phyloP scores from a whole-genome alignment of 2,329 filamentous ascomycete genomes.

The Leptographium wingfieldii region DNA sequence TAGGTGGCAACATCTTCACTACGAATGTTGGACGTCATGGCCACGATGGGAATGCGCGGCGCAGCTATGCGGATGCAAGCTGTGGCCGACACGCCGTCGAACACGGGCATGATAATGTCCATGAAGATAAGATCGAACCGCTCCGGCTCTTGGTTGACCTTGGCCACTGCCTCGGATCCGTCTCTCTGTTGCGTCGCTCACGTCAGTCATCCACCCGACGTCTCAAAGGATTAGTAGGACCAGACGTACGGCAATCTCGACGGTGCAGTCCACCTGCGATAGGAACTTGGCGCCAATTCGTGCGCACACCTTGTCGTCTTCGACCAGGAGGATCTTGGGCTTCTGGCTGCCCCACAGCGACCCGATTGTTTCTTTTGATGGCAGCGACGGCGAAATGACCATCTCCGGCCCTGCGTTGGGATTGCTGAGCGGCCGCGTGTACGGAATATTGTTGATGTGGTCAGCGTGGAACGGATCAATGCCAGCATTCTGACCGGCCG shows the following conservation, averaged over 20 bases:
- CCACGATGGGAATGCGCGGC: slow-evolving; percentile 74
- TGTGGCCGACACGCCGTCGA: slow-evolving; percentile 90
- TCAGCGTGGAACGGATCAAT: slow-evolving; percentile 93
- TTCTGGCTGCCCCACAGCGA: slow-evolving; percentile 47
- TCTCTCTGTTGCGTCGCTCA: slow-evolving; percentile 40
- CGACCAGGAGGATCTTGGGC: slow-evolving; percentile 80
- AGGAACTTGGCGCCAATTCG: slow-evolving; percentile 58
- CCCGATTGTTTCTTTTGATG: slow-evolving; percentile 23
- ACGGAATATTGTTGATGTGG: slow-evolving; percentile 89
- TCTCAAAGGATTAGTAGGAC: background rate
- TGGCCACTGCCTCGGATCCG: slow-evolving; percentile 82
- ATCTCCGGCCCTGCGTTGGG: slow-evolving; percentile 28
- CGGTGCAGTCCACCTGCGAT: slow-evolving; percentile 50
- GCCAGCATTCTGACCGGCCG: slow-evolving; percentile 77
- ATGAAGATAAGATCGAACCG: slow-evolving; percentile 63
- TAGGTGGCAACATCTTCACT: slow-evolving; percentile 96
- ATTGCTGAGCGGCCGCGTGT: slow-evolving; percentile 58
- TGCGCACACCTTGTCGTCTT: slow-evolving; percentile 60
- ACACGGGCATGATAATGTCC: slow-evolving; percentile 94
- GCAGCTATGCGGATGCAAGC: slow-evolving; percentile 85
- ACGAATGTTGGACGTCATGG: slow-evolving; percentile 97
- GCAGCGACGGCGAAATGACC: slow-evolving; percentile 22
- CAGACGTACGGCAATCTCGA: slow-evolving; percentile 50
- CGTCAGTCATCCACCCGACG: slow-evolving; percentile 10
- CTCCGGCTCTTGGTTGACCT: slow-evolving; percentile 45